Base-by-base conservation (phyloP, 1,139 yeast genomes). In the Geotrichum restrictum region DNA sequence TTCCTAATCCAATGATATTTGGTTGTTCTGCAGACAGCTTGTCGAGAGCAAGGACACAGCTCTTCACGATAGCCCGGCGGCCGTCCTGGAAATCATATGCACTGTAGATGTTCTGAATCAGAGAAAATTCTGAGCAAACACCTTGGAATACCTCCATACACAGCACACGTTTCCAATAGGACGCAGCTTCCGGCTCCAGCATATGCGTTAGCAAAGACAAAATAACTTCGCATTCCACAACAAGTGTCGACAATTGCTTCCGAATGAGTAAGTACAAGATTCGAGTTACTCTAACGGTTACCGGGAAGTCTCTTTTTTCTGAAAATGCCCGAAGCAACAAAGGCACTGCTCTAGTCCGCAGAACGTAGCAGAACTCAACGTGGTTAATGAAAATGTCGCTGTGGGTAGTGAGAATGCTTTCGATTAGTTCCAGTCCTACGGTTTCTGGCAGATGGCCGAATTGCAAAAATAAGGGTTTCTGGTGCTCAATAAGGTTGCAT, bases 161-260 rank as follows among this genome's bases (percentile, higher is more conserved):
- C 22, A 88, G 66, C 1, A 82, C 75, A 56, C 81, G 80, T 60
- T 86, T 87, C 96, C 97, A 91, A 16, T 62, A 57, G 1, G 82
- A 79, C 1, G 75, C 76, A 0, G 80, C 71, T 2, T 78, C 79
- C 6, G 70, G 67, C 1, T 78, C 74, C 8, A 88, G 66, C 41
- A 80, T 76, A 61, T 87, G 95, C 29, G 86, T 85, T 37, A 89
- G 69, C 40, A 85, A 74, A 0, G 95, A 82, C 21, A 91, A 68
- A 1, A 91, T 80, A 6, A 88, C 88, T 63, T 88, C 96, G 31
- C 88, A 77, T 66, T 91, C 97, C 38, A 86, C 78, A 49, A 80
- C 83, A 34, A 91, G 69, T 14, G 81, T 76, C 0, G 74, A 68
- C 38, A 88, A 73, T 57, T 84, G 89, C 10, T 81, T 75, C 18